Base-by-base conservation (phyloP, 352 stramenopile species). In the Phytopythium sindhum region DNA sequence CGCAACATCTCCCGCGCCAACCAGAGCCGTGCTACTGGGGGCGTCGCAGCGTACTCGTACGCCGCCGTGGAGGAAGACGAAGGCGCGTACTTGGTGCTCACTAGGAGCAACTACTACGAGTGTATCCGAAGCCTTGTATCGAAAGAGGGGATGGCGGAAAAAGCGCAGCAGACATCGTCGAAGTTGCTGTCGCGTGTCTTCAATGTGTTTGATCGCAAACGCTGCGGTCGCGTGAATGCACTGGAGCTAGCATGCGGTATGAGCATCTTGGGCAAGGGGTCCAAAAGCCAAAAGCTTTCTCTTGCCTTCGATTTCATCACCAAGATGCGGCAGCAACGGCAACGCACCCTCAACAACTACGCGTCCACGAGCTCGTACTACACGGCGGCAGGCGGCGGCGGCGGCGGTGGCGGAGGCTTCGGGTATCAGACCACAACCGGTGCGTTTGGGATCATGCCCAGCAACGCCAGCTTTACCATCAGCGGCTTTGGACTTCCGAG, bases 261-360 rank as follows among this genome's bases (percentile, higher is more conserved):
- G 61, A 95, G 84, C 59, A 95, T 96, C 54, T 54, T 96, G 19
- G 88, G 88, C 11, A 86, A 86, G 66, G 88, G 88, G 9, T 90
- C 84, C 2, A 96, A 96, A 59, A 93, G 82, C 50, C 88, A 95
- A 57, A 96, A 96, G 65, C 71, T 96, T 11, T 86, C 84, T 11
- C 76, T 90, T 48, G 86, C 86, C 7, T 96, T 96, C 50, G 88
- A 96, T 12, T 92, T 96, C 44, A 90, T 96, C 67, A 88, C 82
- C 12, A 91, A 91, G 63, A 88, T 96, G 81, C 72, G 82, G 3
- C 79, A 91, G 37, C 84, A 94, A 51, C 77, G 86, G 10, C 73
- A 86, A 41, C 81, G 83, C n/a, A 90, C 81, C 0, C 73, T 92
- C 14, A 80, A 79, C 28, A 86, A 85, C 45, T 94, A 87, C 65